Evolutionary conservation across 2,329 filamentous ascomycete species (phyloP), one percentile per base, ranked within the genome.

Genomic region (Aspergillus aculeatinus): DNA sequence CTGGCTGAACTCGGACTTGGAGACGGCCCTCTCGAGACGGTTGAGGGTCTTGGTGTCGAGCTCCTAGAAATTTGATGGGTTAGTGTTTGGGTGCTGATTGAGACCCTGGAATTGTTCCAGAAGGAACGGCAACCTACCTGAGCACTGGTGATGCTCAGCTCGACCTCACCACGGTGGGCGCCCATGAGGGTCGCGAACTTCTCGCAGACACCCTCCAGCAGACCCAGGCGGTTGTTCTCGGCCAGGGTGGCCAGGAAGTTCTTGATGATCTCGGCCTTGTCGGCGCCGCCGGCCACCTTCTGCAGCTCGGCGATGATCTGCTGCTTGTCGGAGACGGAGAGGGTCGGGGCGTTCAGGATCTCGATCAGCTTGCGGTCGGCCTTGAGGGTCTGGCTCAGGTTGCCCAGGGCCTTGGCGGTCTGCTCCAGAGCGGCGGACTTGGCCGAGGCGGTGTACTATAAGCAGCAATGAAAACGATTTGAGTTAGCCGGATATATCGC

Each of bases 151-250:
- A 99, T 90, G 66, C 84, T 87, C 80, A 98, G 83, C 85, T 99
- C 95, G 70, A 98, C 84, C 89, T 99, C 95, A 67, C 95, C 95
- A 69, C 87, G 89, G 70, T 92, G 84, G 67, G 95, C 95, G 72
- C 91, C 87, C 84, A 98, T 96, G 73, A 99, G 82, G 76, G 88
- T 84, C 68, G 76, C 83, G 74, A 97, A 99, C 86, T 98, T 97
- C 75, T 90, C 86, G 76, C 87, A 88, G 65, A 98, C 89, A 70
- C 89, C 88, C 78, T 89, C 84, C 64, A 99, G 85, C 65, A 95
- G 83, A 66, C 88, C 87, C 69, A 99, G 84, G 69, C 95, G 87
- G 87, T 99, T 99, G 88, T 99, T 96, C 83, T 95, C 91, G 68
- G 95, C 94, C 60, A 99, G 86, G 60, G 94, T 90, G 60, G 83